Conservation (phyloP, 306 rosid genomes). For the Fagus crenata region DNA sequence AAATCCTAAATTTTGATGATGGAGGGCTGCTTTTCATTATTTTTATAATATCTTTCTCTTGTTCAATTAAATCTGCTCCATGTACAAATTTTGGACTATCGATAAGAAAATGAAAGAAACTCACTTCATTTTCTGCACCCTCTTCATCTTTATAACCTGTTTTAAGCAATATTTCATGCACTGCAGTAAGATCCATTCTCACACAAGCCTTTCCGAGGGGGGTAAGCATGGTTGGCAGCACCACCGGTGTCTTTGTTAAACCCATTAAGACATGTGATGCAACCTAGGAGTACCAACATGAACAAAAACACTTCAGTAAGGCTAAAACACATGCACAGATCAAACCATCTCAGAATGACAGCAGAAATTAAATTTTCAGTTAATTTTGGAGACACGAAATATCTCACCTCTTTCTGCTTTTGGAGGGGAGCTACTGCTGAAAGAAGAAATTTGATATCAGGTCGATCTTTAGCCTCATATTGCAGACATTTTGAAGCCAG, state of each 20-base stretch:
- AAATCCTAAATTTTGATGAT: not conserved
- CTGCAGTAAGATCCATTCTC: constrained; percentile 80
- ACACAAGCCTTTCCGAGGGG: constrained; percentile 94
- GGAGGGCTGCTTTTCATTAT: not conserved
- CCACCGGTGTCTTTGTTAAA: constrained; percentile 50
- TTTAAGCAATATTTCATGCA: constrained; percentile 84
- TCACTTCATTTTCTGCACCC: constrained; percentile 94
- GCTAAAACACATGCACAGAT: not conserved
- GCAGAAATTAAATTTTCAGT: not conserved
- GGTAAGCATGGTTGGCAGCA: constrained; percentile 80
- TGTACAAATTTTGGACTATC: not conserved
- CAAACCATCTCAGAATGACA: not conserved
- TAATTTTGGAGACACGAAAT: not conserved
- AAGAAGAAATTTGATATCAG: constrained; percentile 79
- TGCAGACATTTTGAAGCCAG: constrained; percentile 94
- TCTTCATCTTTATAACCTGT: constrained; percentile 90
- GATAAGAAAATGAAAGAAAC: not conserved
- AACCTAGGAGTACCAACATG: constrained; percentile 40
- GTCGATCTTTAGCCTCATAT: constrained; percentile 89
- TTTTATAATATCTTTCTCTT: not conserved
- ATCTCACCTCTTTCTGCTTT: constrained; percentile 75
- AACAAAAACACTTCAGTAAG: constrained; percentile 8
- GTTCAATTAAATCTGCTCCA: not conserved
- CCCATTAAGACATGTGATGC: constrained; percentile 84
- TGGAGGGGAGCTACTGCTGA: constrained; percentile 71